Percentiles rank a stretch among this genome's conserved stretches.
These are phyloP conservation scores for Fusarium irregulare DNA, from an alignment of 2,329 filamentous ascomycete species.

Conservation along the genomic window DNA sequence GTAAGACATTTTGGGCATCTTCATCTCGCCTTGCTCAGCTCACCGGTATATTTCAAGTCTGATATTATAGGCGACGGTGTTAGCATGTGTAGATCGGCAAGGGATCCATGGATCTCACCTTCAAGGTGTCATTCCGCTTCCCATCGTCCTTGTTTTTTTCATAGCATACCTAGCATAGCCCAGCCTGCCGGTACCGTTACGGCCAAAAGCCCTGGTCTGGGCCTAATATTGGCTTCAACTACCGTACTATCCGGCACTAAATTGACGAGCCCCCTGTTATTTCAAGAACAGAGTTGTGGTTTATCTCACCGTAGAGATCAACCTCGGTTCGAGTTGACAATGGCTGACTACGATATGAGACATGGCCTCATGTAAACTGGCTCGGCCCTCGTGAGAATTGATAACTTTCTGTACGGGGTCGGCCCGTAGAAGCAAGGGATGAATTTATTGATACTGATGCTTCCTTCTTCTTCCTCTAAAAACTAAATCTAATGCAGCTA, in stretches of 20 bases:
- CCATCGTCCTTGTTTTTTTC: conserved; percentile 23
- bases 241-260: conserved; percentile 33
- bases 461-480: background rate
- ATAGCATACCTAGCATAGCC: conserved; percentile 1
- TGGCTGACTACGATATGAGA: background rate
- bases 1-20: conserved; percentile 21
- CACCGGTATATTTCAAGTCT: conserved; percentile 9
- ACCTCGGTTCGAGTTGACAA: background rate
- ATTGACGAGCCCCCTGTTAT: conserved; percentile 1
- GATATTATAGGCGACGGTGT: conserved; percentile 13
- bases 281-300: background rate
- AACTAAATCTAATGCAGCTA: background rate
- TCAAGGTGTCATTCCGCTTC: conserved; percentile 35
- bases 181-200: conserved; percentile 35
- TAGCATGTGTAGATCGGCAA: conserved; percentile 28
- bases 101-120: conserved; percentile 36
- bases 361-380: conserved; percentile 1
- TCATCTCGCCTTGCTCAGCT: conserved; percentile 28
- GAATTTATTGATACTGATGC: background rate
- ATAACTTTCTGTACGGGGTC: background rate
- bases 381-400: background rate
- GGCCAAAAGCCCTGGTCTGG: conserved; percentile 19
- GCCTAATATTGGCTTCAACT: conserved; percentile 35
- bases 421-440: background rate
- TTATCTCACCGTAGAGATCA: background rate